Conservation (phyloP, 2,329 filamentous ascomycete genomes). For the Corynespora cassiicola region DNA sequence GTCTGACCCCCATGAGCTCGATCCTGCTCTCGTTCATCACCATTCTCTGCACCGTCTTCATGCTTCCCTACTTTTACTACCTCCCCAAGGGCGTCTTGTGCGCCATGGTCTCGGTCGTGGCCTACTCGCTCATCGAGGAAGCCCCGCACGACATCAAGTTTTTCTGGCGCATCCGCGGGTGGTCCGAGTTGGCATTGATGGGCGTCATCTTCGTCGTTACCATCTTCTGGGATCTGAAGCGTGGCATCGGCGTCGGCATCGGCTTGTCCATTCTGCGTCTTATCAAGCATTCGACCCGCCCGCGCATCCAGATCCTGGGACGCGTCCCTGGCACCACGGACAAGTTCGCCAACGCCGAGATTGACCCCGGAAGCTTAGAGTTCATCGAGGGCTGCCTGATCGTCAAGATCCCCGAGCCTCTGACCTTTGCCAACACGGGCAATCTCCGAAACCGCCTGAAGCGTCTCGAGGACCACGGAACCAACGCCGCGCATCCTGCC, state of each 20-base stretch:
- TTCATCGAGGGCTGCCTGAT: slow-evolving; percentile 93
- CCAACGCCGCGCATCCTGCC: slow-evolving; percentile 81
- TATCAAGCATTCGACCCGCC: slow-evolving; percentile 87
- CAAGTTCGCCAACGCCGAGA: slow-evolving; percentile 83
- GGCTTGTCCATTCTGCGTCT: slow-evolving; percentile 89
- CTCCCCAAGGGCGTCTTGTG: slow-evolving; percentile 95
- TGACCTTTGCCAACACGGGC: slow-evolving; percentile 97
- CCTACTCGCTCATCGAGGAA: slow-evolving; percentile 93
- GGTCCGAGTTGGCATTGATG: slow-evolving; percentile 88
- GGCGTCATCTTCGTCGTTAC: slow-evolving; percentile 87
- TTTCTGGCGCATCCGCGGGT: slow-evolving; percentile 85
- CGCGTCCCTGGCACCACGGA: slow-evolving; percentile 79
- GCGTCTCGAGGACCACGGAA: slow-evolving; percentile 90
- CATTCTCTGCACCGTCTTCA: slow-evolving; percentile 77
- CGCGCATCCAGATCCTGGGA: slow-evolving; percentile 94
- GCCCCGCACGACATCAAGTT: slow-evolving; percentile 90
- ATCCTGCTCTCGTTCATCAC: slow-evolving; percentile 85
- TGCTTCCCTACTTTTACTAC: slow-evolving; percentile 93
- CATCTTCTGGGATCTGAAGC: slow-evolving; percentile 91
- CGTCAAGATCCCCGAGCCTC: slow-evolving; percentile 94
- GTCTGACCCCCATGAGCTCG: slow-evolving; percentile 91
- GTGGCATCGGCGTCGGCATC: slow-evolving; percentile 93
- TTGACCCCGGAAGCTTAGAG: slow-evolving; percentile 76
- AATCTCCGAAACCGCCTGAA: slow-evolving; percentile 84
- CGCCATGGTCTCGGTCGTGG: slow-evolving; percentile 93